These are phyloP conservation scores for Artomyces pyxidatus DNA, from an alignment of 768 basidiomycete species.

Conservation along the genomic window DNA sequence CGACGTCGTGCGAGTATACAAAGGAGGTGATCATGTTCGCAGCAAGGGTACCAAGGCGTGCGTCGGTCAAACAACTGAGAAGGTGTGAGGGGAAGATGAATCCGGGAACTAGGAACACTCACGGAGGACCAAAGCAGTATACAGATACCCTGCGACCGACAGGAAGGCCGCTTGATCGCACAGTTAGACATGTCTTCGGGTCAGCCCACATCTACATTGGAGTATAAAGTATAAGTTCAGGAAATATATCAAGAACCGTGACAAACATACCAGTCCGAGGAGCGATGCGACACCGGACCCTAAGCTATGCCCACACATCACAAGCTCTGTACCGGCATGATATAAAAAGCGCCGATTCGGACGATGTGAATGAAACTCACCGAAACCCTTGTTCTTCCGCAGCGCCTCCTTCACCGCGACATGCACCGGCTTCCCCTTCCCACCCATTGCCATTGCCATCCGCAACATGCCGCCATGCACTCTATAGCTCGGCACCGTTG, in stretches of 20 bases:
- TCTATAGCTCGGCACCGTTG: constrained; percentile 34
- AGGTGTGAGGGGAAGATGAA: neutral
- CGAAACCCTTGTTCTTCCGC: constrained; percentile 60
- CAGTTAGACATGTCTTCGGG: constrained; percentile 64
- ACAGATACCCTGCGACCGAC: constrained; percentile 57
- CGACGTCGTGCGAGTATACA: constrained; percentile 76
- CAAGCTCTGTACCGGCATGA: constrained; percentile 38
- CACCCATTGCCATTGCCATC: constrained; percentile 76
- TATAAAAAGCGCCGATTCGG: neutral
- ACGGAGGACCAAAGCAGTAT: constrained; percentile 79
- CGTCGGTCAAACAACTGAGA: constrained; percentile 52
- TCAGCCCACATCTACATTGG: constrained; percentile 79
- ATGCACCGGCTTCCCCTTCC: constrained; percentile 68
- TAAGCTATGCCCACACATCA: constrained; percentile 77
- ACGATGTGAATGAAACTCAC: constrained; percentile 29
- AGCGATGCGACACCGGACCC: constrained; percentile 77
- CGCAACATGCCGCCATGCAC: constrained; percentile 79
- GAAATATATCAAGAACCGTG: neutral
- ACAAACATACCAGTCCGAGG: constrained; percentile 52
- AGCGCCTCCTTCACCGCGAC: constrained; percentile 65
- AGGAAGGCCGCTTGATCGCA: constrained; percentile 62
- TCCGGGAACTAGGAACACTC: constrained; percentile 23
- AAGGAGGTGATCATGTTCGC: constrained; percentile 65
- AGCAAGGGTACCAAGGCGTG: constrained; percentile 49
- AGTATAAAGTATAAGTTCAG: no score